A percentile compares a stretch with the other conserved stretches of the same genome.
phyloP scores from a whole-genome alignment of 2,329 filamentous ascomycete genomes.

The Aspergillus fructus region DNA sequence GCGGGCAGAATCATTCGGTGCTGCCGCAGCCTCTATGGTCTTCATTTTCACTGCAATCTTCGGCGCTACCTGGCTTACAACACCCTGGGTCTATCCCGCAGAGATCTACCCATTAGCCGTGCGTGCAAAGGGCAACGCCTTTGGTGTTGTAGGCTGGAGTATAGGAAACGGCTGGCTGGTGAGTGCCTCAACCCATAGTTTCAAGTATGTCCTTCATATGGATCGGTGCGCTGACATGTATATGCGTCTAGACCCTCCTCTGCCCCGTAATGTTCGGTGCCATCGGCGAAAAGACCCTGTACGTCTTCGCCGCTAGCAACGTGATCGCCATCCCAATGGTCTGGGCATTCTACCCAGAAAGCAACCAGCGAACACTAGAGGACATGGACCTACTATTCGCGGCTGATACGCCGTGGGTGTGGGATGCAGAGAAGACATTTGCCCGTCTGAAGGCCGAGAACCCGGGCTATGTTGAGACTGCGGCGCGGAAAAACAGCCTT shows the following conservation, averaged over 20 bases:
- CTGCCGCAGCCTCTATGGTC: slow-evolving; percentile 68
- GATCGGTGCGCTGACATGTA: no score
- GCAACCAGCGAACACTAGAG: slow-evolving; percentile 70
- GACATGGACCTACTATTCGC: slow-evolving; percentile 75
- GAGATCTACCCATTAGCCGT: slow-evolving; percentile 73
- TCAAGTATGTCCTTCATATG: no score
- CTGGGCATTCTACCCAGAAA: slow-evolving; percentile 73
- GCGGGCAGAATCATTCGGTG: slow-evolving; percentile 56
- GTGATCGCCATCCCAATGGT: slow-evolving; percentile 66
- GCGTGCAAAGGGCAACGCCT: slow-evolving; percentile 72
- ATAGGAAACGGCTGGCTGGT: slow-evolving; percentile 70
- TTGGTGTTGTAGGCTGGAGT: slow-evolving; percentile 73
- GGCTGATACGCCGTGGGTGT: slow-evolving; percentile 64
- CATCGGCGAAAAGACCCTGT: slow-evolving; percentile 69
- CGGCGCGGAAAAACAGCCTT: slow-evolving; percentile 33
- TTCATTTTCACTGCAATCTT: slow-evolving; percentile 68
- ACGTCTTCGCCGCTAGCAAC: slow-evolving; percentile 71
- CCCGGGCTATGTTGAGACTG: slow-evolving; percentile 48
- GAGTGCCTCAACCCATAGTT: slow-evolving; percentile 16
- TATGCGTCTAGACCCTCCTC: slow-evolving; percentile 42
- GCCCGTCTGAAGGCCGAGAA: slow-evolving; percentile 61
- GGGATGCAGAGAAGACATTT: slow-evolving; percentile 69
- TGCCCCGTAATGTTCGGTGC: slow-evolving; percentile 62
- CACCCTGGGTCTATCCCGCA: slow-evolving; percentile 66
- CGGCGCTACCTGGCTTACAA: slow-evolving; percentile 61